Percentiles rank a stretch among this genome's conserved stretches.
Conservation (phyloP, 2,329 filamentous ascomycete genomes). For the Ilyonectria mors-panacis region DNA sequence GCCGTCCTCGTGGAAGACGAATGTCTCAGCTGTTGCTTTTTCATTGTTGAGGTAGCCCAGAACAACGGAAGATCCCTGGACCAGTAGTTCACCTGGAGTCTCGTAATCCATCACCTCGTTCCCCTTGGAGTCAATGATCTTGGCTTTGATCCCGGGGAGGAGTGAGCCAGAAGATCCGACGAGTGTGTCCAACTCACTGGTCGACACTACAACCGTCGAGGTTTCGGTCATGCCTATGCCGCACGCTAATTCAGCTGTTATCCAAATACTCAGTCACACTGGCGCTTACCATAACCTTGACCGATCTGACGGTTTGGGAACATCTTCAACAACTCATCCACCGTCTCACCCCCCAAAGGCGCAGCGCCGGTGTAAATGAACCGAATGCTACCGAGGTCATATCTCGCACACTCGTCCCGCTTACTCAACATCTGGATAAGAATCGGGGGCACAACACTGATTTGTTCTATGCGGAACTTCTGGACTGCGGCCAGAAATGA, state of each 20-base stretch:
- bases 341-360: slow-evolving; percentile 78
- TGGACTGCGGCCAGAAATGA: slow-evolving; percentile 75
- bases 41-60: slow-evolving; percentile 90
- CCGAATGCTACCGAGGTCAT: slow-evolving; percentile 76
- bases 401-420: slow-evolving; percentile 69
- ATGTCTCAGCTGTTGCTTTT: slow-evolving; percentile 85
- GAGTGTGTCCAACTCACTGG: slow-evolving; percentile 70
- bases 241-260: no score
- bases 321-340: slow-evolving; percentile 70
- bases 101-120: slow-evolving; percentile 77
- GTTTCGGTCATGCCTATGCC: slow-evolving; percentile 78
- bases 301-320: slow-evolving; percentile 76
- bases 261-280: no score
- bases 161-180: slow-evolving; percentile 78
- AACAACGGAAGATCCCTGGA: slow-evolving; percentile 82
- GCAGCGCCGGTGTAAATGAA: slow-evolving; percentile 80
- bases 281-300: slow-evolving; percentile 56
- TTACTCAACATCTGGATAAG: slow-evolving; percentile 80
- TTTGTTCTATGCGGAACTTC: slow-evolving; percentile 74
- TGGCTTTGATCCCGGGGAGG: slow-evolving; percentile 72
- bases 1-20: slow-evolving; percentile 74
- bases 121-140: slow-evolving; percentile 76
- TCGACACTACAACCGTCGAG: slow-evolving; percentile 74
- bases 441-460: slow-evolving; percentile 83
- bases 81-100: slow-evolving; percentile 82